Evolutionary conservation across 225 moss, liverwort and hornwort species (phyloP).

Genomic region (Pleurozium schreberi): DNA sequence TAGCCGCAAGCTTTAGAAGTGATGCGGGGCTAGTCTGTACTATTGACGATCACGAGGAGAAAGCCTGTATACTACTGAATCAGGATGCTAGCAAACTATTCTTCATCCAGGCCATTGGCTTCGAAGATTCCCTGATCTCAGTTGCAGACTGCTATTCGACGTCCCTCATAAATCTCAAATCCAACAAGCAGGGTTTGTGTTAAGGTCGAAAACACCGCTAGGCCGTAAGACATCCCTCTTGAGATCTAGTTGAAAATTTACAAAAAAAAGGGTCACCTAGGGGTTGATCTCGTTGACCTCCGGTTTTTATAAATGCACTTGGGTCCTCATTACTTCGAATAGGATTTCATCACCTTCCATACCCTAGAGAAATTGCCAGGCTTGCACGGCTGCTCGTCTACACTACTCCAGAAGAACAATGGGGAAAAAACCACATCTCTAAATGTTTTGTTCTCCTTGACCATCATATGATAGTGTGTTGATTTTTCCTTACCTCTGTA

Average conservation of each 20-base stretch:
- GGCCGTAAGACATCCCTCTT: not conserved
- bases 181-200: not conserved
- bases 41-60: not conserved
- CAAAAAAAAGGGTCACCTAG: not conserved
- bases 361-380: not conserved
- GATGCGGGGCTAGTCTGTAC: not conserved
- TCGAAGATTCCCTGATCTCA: not conserved
- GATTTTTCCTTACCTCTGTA: slow-evolving; percentile 53
- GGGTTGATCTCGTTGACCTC: not conserved
- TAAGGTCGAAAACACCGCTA: not conserved
- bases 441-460: not conserved
- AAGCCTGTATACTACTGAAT: not conserved
- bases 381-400: not conserved
- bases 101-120: not conserved
- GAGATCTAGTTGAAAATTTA: not conserved
- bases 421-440: not conserved
- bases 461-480: not conserved
- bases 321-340: not conserved
- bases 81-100: not conserved
- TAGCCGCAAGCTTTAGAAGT: not conserved
- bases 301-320: not conserved
- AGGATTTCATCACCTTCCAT: not conserved
- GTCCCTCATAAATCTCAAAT: not conserved
- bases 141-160: not conserved
- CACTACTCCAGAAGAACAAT: not conserved